Conservation (phyloP, 2,329 filamentous ascomycete species). For the Graphilbum fragrans region DNA sequence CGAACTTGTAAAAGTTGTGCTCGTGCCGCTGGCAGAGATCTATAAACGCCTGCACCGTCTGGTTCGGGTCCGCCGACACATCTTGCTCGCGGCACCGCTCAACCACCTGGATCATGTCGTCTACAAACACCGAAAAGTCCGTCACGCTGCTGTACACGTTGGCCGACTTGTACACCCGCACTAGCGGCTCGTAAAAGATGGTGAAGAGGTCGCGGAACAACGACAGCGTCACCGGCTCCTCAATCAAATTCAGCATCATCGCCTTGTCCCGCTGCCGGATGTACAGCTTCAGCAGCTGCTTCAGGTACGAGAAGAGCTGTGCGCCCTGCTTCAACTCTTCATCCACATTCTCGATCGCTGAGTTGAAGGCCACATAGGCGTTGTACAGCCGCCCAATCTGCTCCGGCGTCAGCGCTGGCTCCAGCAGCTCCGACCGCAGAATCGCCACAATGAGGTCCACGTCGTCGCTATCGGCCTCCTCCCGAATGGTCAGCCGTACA, state of each 20-base stretch:
- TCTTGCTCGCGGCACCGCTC: constrained; percentile 60
- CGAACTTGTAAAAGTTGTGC: constrained; percentile 96
- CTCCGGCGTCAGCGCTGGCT: constrained; percentile 56
- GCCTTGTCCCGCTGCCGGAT: constrained; percentile 86
- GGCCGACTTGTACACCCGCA: constrained; percentile 95
- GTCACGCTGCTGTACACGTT: constrained; percentile 97
- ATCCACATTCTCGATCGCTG: constrained; percentile 81
- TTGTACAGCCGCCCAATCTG: constrained; percentile 85
- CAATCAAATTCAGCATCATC: constrained; percentile 93
- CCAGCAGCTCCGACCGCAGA: constrained; percentile 63
- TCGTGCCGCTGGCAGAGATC: constrained; percentile 92
- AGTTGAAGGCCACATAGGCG: constrained; percentile 92
- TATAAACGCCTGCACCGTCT: constrained; percentile 96
- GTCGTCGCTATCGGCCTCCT: constrained; percentile 60
- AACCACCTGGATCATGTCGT: constrained; percentile 75
- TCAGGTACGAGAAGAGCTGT: constrained; percentile 85
- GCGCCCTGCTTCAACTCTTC: constrained; percentile 81
- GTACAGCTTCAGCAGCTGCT: constrained; percentile 86
- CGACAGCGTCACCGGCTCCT: constrained; percentile 94
- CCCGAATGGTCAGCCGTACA: constrained; percentile 60
- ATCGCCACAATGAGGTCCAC: constrained; percentile 81
- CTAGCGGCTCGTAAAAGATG: constrained; percentile 96
- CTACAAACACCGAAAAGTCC: constrained; percentile 85
- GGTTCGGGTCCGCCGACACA: constrained; percentile 88
- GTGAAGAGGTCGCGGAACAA: constrained; percentile 93